Evolutionary conservation across 2,329 filamentous ascomycete genomes (phyloP).

Genomic region (Canariomyces notabilis): DNA sequence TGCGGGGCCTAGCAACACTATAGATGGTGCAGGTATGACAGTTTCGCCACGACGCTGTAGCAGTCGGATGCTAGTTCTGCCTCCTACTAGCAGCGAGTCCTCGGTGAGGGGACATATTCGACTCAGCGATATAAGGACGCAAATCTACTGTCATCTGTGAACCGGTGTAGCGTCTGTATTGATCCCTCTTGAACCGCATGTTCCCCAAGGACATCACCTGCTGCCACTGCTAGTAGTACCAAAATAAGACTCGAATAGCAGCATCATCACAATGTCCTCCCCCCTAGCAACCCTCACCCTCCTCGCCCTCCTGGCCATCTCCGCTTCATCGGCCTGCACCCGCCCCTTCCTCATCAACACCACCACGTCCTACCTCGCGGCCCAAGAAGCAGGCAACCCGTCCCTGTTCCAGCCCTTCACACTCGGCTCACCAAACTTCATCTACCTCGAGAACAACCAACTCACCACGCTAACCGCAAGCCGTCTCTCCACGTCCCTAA

Average conservation of each 20-base stretch:
- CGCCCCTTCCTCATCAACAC: constrained; percentile 15
- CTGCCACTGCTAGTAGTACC: too few relatives aligned
- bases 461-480: background rate
- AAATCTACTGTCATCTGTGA: too few relatives aligned
- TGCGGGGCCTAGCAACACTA: too few relatives aligned
- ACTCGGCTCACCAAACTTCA: constrained; percentile 7
- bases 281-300: background rate
- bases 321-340: constrained; percentile 13
- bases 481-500: background rate
- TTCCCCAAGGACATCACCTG: too few relatives aligned
- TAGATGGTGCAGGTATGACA: too few relatives aligned
- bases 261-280: background rate
- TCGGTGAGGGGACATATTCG: too few relatives aligned
- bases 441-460: constrained; percentile 17
- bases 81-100: too few relatives aligned
- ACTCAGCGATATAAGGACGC: too few relatives aligned
- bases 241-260: background rate
- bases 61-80: constrained; percentile 5
- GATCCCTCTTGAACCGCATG: too few relatives aligned
- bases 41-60: too few relatives aligned
- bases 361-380: constrained; percentile 13
- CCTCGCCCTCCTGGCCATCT: background rate
- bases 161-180: too few relatives aligned
- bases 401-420: constrained; percentile 7
- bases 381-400: constrained; percentile 15